Conservation (phyloP, 108 stramenopile species). For the Fragilaria crotonensis region DNA sequence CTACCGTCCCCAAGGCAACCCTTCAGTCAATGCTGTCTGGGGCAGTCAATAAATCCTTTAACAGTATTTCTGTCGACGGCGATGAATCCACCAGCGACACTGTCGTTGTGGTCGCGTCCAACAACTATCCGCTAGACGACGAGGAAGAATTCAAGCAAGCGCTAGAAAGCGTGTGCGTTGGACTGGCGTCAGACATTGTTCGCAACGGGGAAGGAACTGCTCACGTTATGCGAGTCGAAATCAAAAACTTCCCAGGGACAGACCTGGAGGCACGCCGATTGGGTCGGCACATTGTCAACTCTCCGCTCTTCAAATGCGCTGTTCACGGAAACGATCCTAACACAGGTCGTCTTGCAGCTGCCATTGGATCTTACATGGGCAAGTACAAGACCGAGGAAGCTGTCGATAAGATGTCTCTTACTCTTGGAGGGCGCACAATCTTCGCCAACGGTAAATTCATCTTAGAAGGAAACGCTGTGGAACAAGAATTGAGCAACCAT, state of each 20-base stretch:
- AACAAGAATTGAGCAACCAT: slow-evolving; percentile 80
- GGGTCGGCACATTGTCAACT: slow-evolving; percentile 91
- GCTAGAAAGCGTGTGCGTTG: slow-evolving; percentile 62
- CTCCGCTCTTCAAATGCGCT: slow-evolving; percentile 94
- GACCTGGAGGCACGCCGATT: slow-evolving; percentile 76
- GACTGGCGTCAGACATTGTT: slow-evolving; percentile 90
- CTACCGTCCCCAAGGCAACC: slow-evolving; percentile 48
- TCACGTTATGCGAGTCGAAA: slow-evolving; percentile 89
- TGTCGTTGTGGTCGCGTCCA: slow-evolving; percentile 76
- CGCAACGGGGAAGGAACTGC: slow-evolving; percentile 98
- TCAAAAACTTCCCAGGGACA: slow-evolving; percentile 78
- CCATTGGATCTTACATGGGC: slow-evolving; percentile 91
- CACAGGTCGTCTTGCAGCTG: slow-evolving; percentile 94
- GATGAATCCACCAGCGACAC: slow-evolving; percentile 95
- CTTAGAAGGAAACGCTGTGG: slow-evolving; percentile 85
- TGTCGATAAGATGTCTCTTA: slow-evolving; percentile 56
- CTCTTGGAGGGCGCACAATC: slow-evolving; percentile 82
- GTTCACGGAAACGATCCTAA: slow-evolving; percentile 97
- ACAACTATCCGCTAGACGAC: slow-evolving; percentile 39
- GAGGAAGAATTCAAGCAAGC: slow-evolving; percentile 76
- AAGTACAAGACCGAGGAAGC: slow-evolving; percentile 61
- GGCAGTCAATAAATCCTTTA: slow-evolving; percentile 79
- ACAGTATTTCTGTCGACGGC: slow-evolving; percentile 93
- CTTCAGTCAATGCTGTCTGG: slow-evolving; percentile 67
- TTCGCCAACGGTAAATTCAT: slow-evolving; percentile 88